Percentiles rank a stretch among this genome's conserved stretches.
These are phyloP conservation scores for Nigrospora oryzae DNA, from an alignment of 2,329 filamentous ascomycete species.

Conservation along the genomic window DNA sequence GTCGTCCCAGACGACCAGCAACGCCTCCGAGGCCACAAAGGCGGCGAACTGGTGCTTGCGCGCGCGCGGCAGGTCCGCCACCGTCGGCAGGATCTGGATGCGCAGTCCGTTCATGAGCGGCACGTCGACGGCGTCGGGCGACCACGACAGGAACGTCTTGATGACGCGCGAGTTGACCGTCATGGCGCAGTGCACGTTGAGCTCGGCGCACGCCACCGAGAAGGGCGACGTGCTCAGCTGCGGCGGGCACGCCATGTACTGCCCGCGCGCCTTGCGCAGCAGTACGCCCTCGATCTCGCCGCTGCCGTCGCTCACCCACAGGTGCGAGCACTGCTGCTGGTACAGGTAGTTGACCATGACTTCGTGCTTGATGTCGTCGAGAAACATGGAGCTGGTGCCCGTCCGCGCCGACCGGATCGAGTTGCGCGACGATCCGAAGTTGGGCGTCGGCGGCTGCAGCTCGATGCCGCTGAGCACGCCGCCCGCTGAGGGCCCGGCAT, in stretches of 20 bases:
- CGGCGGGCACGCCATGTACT: slow-evolving; percentile 67
- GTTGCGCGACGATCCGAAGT: slow-evolving; percentile 40
- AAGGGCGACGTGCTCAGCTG: slow-evolving; percentile 54
- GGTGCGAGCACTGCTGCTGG: slow-evolving; percentile 66
- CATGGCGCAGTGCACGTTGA: slow-evolving; percentile 72
- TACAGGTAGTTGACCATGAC: slow-evolving; percentile 80
- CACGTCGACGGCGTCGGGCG: slow-evolving; percentile 64
- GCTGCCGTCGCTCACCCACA: slow-evolving; percentile 65
- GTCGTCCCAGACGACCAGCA: slow-evolving; percentile 77
- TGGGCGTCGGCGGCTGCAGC: slow-evolving; percentile 38
- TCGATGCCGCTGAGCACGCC: slow-evolving; percentile 31
- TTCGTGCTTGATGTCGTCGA: slow-evolving; percentile 71
- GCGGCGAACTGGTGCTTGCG: slow-evolving; percentile 76
- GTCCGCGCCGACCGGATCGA: slow-evolving; percentile 42
- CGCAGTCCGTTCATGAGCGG: slow-evolving; percentile 69
- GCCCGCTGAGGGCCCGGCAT: slow-evolving; percentile 17
- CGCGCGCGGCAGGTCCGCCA: slow-evolving; percentile 61
- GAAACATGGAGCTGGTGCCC: slow-evolving; percentile 40
- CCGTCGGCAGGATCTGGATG: slow-evolving; percentile 65
- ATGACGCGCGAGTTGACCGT: slow-evolving; percentile 74
- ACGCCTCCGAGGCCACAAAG: slow-evolving; percentile 62
- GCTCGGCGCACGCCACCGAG: slow-evolving; percentile 53
- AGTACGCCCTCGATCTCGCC: slow-evolving; percentile 66
- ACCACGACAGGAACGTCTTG: slow-evolving; percentile 68
- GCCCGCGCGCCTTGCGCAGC: slow-evolving; percentile 56